phyloP scores from a whole-genome alignment of 805 yeast genomes.

The Kluyveromyces wickerhamii region DNA sequence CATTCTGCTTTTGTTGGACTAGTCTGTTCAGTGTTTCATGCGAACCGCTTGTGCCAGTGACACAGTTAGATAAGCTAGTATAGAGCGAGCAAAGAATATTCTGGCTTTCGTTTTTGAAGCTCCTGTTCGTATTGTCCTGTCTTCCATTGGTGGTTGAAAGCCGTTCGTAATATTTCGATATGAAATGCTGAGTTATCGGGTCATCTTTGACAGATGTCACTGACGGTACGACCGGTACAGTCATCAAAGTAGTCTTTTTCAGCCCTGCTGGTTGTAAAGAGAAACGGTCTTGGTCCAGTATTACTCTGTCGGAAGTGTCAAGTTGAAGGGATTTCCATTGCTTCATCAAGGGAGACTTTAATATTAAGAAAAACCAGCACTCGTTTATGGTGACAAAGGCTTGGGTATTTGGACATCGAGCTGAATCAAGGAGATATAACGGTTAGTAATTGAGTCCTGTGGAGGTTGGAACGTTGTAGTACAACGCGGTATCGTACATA shows the following conservation, averaged over 20 bases:
- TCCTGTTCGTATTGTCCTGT: background rate
- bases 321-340: too few species aligned
- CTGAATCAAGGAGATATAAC: background rate
- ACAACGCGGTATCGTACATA: too few species aligned
- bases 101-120: background rate
- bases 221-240: too few species aligned
- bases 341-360: too few species aligned
- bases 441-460: too few species aligned
- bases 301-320: too few species aligned
- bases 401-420: constrained; percentile 16
- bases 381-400: constrained; percentile 9
- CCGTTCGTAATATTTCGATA: constrained; percentile 16
- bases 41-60: constrained; percentile 24
- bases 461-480: too few species aligned
- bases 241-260: too few species aligned
- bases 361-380: constrained; percentile 4
- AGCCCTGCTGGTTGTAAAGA: too few species aligned
- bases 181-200: constrained; percentile 20
- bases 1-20: constrained; percentile 38
- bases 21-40: constrained; percentile 33
- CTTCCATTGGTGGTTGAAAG: constrained; percentile 6
- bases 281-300: too few species aligned
- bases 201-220: constrained; percentile 9
- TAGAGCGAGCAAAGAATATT: background rate
- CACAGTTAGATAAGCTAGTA: constrained; percentile 3